These are phyloP conservation scores for Didymella arachidicola DNA, from an alignment of 2,329 filamentous ascomycete species.

Conservation along the genomic window DNA sequence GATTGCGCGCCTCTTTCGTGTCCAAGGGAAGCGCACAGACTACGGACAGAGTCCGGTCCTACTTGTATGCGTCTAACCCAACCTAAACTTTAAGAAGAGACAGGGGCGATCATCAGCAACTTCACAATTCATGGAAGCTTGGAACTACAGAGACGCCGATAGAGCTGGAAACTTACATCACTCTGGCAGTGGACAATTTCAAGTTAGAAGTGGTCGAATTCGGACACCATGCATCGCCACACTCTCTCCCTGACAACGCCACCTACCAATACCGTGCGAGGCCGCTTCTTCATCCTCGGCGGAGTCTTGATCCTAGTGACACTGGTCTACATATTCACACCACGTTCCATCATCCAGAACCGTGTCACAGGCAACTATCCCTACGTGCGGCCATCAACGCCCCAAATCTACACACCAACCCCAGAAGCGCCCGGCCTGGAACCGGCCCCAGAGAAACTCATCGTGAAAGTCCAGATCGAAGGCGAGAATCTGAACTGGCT, in stretches of 20 bases:
- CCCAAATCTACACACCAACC: conserved; percentile 1
- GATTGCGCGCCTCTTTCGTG: conserved; percentile 1
- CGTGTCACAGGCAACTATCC: conserved; percentile 18
- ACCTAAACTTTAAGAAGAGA: background rate
- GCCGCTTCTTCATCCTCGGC: background rate
- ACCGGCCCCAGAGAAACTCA: conserved; percentile 10
- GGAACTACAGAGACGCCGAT: background rate
- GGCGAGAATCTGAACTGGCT: conserved; percentile 30
- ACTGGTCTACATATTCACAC: conserved; percentile 3
- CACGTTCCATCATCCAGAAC: background rate
- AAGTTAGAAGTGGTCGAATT: background rate
- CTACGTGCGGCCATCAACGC: conserved; percentile 15
- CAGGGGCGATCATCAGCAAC: background rate
- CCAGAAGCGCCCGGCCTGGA: conserved; percentile 5
- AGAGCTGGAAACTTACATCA: background rate
- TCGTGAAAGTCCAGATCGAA: conserved; percentile 25
- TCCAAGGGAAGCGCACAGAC: conserved; percentile 21
- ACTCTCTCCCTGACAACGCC: conserved; percentile 3
- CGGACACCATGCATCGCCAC: background rate
- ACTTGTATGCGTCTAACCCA: conserved; percentile 1
- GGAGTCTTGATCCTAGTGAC: background rate
- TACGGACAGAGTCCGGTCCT: conserved; percentile 13
- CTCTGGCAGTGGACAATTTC: background rate
- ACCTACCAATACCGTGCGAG: background rate
- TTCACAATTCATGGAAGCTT: background rate